Conservation (phyloP, 2,329 filamentous ascomycete genomes). For the Botrytis galanthina region DNA sequence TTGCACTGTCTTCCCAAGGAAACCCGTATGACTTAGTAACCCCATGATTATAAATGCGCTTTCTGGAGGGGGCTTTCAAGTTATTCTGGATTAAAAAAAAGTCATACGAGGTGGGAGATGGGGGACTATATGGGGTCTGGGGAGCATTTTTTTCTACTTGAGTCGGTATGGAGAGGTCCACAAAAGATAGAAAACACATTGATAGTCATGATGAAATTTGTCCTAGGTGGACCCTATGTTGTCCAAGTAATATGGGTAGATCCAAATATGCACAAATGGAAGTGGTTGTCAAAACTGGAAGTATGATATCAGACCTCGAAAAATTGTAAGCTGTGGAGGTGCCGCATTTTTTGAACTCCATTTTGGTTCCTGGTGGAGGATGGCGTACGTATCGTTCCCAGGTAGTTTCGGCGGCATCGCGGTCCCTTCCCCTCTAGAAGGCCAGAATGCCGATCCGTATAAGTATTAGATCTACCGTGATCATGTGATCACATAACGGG, state of each 20-base stretch:
- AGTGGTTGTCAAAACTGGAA: not conserved
- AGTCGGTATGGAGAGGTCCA: not conserved
- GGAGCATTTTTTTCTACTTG: not conserved
- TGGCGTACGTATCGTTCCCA: not conserved
- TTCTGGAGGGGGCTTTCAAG: not conserved
- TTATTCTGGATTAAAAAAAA: not conserved
- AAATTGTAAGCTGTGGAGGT: constrained; percentile 12
- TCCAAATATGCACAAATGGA: not conserved
- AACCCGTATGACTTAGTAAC: constrained; percentile 20
- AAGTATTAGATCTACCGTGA: not conserved
- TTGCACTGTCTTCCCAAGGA: constrained; percentile 16
- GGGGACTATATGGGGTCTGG: constrained; percentile 18
- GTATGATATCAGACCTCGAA: constrained; percentile 19
- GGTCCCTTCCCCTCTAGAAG: constrained; percentile 13
- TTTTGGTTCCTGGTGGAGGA: constrained; percentile 9
- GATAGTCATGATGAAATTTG: constrained; percentile 17
- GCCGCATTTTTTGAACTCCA: not conserved
- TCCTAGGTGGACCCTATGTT: not conserved
- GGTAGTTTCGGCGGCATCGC: constrained; percentile 18
- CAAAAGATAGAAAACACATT: constrained; percentile 10
- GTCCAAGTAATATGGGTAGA: constrained; percentile 11
- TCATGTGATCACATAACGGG: constrained; percentile 10
- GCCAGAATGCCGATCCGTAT: not conserved
- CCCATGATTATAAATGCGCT: constrained; percentile 7
- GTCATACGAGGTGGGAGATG: constrained; percentile 10